A percentile compares a stretch with the other conserved stretches of the same genome.
phyloP scores from a whole-genome alignment of 106 monocot species.

The Vanilla planifolia region DNA sequence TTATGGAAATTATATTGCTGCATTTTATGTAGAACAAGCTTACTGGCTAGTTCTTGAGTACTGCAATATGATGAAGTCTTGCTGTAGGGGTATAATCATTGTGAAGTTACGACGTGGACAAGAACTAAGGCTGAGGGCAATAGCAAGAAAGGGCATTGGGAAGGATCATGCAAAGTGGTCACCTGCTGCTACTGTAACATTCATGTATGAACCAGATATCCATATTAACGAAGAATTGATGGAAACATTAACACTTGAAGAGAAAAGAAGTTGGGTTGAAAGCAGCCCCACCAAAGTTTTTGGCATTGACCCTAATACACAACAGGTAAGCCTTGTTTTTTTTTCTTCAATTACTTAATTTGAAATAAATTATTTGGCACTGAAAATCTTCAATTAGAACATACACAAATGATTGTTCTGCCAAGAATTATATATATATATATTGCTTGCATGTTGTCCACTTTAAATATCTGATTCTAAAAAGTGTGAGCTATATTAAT shows the following conservation, averaged over 20 bases:
- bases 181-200: slow-evolving; percentile 94
- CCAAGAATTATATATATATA: no score
- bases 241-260: slow-evolving; percentile 71
- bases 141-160: slow-evolving; percentile 96
- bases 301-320: slow-evolving; percentile 64
- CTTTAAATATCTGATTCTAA: no score
- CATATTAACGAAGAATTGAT: slow-evolving; percentile 92
- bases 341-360: neutral
- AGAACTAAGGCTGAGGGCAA: slow-evolving; percentile 87
- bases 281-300: slow-evolving; percentile 98
- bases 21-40: no score
- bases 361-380: no score
- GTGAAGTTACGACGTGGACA: slow-evolving; percentile 94
- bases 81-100: slow-evolving; percentile 77
- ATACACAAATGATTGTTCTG: no score
- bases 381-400: no score
- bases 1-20: no score
- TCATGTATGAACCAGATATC: slow-evolving; percentile 97
- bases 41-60: no score
- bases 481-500: no score
- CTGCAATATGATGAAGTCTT: slow-evolving; percentile 2
- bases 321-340: slow-evolving; percentile 48
- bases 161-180: slow-evolving; percentile 99
- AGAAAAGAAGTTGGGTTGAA: slow-evolving; percentile 70
- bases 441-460: no score